Evolutionary conservation across 371 early-diverging fungal species (phyloP).

Genomic region (Mortierella sp.): DNA sequence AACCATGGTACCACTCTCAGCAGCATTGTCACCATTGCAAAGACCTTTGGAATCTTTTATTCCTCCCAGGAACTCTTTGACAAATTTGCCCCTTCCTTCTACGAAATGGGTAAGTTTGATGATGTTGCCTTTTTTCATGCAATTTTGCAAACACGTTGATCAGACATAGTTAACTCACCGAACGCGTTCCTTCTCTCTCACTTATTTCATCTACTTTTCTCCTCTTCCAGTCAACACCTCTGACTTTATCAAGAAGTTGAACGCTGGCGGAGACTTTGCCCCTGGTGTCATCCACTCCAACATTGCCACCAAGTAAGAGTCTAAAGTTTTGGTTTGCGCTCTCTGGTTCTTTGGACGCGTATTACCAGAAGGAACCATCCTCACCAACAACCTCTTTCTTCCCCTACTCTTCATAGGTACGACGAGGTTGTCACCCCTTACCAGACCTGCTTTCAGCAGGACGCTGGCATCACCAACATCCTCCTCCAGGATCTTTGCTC

Average conservation of each 20-base stretch:
- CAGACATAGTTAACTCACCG: background rate
- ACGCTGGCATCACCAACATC: conserved; percentile 27
- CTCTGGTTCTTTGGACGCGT: background rate
- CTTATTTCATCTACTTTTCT: background rate
- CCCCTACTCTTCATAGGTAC: background rate
- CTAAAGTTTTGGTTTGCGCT: background rate
- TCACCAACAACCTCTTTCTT: background rate
- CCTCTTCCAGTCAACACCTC: conserved; percentile 21
- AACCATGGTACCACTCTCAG: conserved; percentile 43
- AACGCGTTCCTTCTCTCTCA: background rate
- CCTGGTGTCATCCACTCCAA: conserved; percentile 39
- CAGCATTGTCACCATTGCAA: conserved; percentile 20
- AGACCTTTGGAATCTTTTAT: conserved; percentile 22
- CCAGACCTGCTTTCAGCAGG: conserved; percentile 23
- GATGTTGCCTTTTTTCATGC: background rate
- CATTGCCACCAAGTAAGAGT: conserved; percentile 32
- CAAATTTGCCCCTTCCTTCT: conserved; percentile 31
- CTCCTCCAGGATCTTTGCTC: conserved; percentile 41
- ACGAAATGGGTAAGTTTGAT: conserved; percentile 29
- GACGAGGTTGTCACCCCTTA: conserved; percentile 53
- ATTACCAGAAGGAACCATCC: background rate
- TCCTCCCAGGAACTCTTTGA: conserved; percentile 24
- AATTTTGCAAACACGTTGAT: background rate
- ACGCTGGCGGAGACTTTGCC: conserved; percentile 35
- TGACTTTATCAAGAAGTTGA: conserved; percentile 34